A percentile compares a stretch with the other conserved stretches of the same genome.
These are phyloP conservation scores for Diplocarpon mali DNA, from an alignment of 2,329 filamentous ascomycete genomes.

Conservation along the genomic window DNA sequence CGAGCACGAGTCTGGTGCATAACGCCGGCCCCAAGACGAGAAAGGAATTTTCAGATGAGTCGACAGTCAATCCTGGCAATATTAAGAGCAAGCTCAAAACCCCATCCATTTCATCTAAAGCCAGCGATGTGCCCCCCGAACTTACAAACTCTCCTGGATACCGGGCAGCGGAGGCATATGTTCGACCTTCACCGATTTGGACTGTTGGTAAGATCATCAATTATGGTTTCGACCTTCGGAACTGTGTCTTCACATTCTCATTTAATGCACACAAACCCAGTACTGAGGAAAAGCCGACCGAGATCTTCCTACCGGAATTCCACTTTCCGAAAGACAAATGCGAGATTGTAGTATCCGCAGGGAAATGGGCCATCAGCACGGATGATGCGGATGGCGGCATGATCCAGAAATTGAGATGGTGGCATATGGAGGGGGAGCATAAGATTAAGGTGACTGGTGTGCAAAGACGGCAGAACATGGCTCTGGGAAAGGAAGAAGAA, in stretches of 20 bases:
- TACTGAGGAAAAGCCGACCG: conserved; percentile 57
- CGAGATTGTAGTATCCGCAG: conserved; percentile 65
- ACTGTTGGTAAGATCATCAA: conserved; percentile 60
- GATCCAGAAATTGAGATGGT: conserved; percentile 77
- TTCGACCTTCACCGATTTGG: conserved; percentile 70
- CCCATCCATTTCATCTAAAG: conserved; percentile 51
- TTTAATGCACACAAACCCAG: conserved; percentile 51
- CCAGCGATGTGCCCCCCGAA: conserved; percentile 41
- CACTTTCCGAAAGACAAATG: conserved; percentile 75
- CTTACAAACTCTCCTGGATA: conserved; percentile 59
- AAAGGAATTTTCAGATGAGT: conserved; percentile 39
- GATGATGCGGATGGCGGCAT: conserved; percentile 59
- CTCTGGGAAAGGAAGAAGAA: conserved; percentile 45
- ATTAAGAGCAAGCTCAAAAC: conserved; percentile 62
- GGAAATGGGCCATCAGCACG: conserved; percentile 77
- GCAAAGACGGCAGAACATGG: conserved; percentile 49
- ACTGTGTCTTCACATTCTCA: conserved; percentile 64
- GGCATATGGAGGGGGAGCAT: conserved; percentile 82
- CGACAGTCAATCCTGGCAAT: conserved; percentile 61
- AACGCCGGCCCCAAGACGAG: conserved; percentile 29
- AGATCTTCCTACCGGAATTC: conserved; percentile 79
- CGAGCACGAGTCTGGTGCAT: conserved; percentile 35
- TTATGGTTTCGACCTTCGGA: conserved; percentile 74
- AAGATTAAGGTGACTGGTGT: conserved; percentile 65
- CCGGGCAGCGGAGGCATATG: conserved; percentile 85